Base-by-base conservation (phyloP, 108 stramenopile species). In the Cylindrotheca fusiformis region DNA sequence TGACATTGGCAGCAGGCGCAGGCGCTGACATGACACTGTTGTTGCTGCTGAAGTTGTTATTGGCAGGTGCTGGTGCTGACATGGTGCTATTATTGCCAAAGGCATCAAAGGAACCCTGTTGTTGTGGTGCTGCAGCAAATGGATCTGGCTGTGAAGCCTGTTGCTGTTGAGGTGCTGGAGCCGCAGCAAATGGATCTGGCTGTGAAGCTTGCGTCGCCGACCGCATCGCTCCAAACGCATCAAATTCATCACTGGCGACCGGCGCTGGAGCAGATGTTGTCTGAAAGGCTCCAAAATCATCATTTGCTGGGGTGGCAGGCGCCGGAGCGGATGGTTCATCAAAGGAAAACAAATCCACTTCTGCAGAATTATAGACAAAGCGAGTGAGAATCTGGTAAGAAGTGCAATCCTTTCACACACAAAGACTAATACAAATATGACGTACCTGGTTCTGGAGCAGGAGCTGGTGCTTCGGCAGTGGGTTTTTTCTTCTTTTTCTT, bases 401-500 rank as follows among this genome's bases (percentile, higher is more conserved):
- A 25, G 52, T 22, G 26, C 52, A 57, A 57, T 22, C 10, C 10
- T 10, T 52, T 8, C 20, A 19, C 55, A 56, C n/a, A 28, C n/a
- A 29, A 29, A 4, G 31, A 4, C 44, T 46, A 20, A 46, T 17
- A 8, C 1, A 17, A 14, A 32, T 32, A 14, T 12, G 6, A 71
- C 81, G 52, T 60, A 83, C 78, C 82, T 27, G 75, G 78, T 51
- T 62, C 80, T 18, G 72, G 66, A 23, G 75, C 56, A 60, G 75
- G 67, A 31, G 53, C 65, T 49, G 58, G n/a, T 4, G 60, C 60
- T 29, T 44, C 68, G 22, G 50, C 56, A 44, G 56, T 67, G 25
- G 41, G 45, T 71, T 90, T 86, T 57, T 84, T 85, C 73, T 86
- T 91, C 64, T 90, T 91, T 48, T 77, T 77, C 65, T 85, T 94